Percentiles rank a stretch among this genome's conserved stretches.
Evolutionary conservation across 129 eudicot species (phyloP).

Genomic region (Artemisia annua): DNA sequence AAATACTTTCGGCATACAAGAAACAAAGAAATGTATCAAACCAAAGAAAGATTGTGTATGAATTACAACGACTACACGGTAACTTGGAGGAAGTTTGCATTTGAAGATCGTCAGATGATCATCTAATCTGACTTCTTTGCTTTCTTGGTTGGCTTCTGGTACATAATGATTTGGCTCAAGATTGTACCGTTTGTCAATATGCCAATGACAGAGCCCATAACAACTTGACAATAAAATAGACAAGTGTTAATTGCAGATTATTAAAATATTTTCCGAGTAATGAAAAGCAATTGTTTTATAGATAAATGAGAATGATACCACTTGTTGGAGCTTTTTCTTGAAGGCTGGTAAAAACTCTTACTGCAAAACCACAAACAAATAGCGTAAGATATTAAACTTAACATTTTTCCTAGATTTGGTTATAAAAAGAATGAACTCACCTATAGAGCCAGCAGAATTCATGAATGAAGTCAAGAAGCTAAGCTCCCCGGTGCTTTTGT

Average conservation of each 20-base stretch:
- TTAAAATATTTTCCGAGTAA: not conserved
- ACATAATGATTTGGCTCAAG: slow-evolving; percentile 72
- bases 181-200: slow-evolving; percentile 73
- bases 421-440: slow-evolving; percentile 39
- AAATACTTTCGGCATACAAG: not conserved
- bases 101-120: slow-evolving; percentile 9
- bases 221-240: slow-evolving; percentile 37
- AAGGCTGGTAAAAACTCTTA: slow-evolving; percentile 92
- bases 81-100: not conserved
- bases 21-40: slow-evolving; percentile 15
- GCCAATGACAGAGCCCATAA: slow-evolving; percentile 79
- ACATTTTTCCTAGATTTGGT: not conserved
- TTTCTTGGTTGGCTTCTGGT: slow-evolving; percentile 78
- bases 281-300: too few relatives aligned
- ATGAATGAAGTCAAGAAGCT: slow-evolving; percentile 82
- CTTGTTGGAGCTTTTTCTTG: slow-evolving; percentile 94
- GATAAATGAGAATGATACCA: slow-evolving; percentile 51
- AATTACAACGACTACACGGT: not conserved
- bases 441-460: slow-evolving; percentile 86
- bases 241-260: not conserved
- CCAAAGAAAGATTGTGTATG: slow-evolving; percentile 7
- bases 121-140: slow-evolving; percentile 62
- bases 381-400: not conserved
- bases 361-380: slow-evolving; percentile 44
- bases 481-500: slow-evolving; percentile 93